phyloP scores from a whole-genome alignment of 2,329 filamentous ascomycete genomes.

The Ascomycota sp. region DNA sequence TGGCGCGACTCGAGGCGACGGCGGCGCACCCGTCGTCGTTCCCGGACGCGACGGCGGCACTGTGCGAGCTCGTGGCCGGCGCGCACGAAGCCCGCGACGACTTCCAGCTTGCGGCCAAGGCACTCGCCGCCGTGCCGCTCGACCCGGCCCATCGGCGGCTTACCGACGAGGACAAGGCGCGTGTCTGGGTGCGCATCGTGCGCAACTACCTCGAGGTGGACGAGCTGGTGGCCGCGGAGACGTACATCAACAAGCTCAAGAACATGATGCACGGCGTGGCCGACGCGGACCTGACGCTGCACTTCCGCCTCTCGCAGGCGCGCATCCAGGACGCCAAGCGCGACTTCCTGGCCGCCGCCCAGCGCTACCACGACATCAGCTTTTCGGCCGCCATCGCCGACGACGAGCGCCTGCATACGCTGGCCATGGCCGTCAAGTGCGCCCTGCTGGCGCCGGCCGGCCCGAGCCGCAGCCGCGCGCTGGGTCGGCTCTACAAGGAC shows the following conservation, averaged over 20 bases:
- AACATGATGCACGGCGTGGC: slow-evolving; percentile 66
- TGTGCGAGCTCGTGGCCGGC: slow-evolving; percentile 65
- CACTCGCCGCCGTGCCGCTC: slow-evolving; percentile 66
- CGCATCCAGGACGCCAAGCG: slow-evolving; percentile 83
- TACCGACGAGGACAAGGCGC: slow-evolving; percentile 60
- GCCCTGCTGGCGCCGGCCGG: slow-evolving; percentile 84
- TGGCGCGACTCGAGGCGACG: slow-evolving; percentile 47
- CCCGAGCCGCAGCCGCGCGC: slow-evolving; percentile 56
- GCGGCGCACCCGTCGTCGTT: slow-evolving; percentile 42
- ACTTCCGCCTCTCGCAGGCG: slow-evolving; percentile 82
- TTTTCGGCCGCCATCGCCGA: slow-evolving; percentile 62
- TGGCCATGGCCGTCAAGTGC: slow-evolving; percentile 76
- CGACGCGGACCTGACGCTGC: slow-evolving; percentile 54
- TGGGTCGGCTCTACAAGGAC: slow-evolving; percentile 82
- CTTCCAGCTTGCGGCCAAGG: slow-evolving; percentile 55
- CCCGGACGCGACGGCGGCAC: slow-evolving; percentile 62
- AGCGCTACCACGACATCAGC: slow-evolving; percentile 76
- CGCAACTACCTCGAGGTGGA: slow-evolving; percentile 88
- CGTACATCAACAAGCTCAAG: slow-evolving; percentile 86
- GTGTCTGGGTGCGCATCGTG: slow-evolving; percentile 83
- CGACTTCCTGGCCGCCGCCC: slow-evolving; percentile 70
- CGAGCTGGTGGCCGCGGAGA: slow-evolving; percentile 67
- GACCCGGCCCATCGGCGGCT: slow-evolving; percentile 77
- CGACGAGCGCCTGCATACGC: slow-evolving; percentile 64
- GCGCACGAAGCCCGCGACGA: slow-evolving; percentile 72